Evolutionary conservation across 371 early-diverging fungal species (phyloP).

Genomic region (Nematocida sp.): DNA sequence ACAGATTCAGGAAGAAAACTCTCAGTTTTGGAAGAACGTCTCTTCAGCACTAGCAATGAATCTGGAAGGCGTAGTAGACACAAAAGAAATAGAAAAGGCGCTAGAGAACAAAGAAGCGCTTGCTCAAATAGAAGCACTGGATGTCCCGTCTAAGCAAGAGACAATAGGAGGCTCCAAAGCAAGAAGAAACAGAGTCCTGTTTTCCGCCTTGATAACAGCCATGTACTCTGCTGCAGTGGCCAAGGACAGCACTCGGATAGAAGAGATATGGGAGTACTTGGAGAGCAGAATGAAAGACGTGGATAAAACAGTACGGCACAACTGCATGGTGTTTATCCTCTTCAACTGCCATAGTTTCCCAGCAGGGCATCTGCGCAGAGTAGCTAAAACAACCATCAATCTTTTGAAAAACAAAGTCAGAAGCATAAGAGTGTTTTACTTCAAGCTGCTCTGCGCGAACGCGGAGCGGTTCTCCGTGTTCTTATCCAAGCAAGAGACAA

Average conservation of each 20-base stretch:
- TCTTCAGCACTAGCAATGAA: constrained; percentile 3
- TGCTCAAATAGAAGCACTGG: neutral
- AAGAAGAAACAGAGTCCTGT: constrained; percentile 28
- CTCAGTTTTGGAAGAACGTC: neutral
- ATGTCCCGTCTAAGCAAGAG: neutral
- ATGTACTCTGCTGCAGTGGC: neutral
- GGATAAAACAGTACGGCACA: constrained; percentile 11
- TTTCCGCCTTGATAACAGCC: neutral
- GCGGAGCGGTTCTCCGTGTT: neutral
- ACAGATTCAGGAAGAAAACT: neutral
- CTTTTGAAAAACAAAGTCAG: constrained; percentile 37
- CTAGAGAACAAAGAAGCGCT: neutral
- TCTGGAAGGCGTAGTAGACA: neutral
- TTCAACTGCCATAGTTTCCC: neutral
- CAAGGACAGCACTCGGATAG: neutral
- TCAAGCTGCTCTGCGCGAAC: neutral
- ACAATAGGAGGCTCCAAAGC: constrained; percentile 5
- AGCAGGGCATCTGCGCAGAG: neutral
- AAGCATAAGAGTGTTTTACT: neutral
- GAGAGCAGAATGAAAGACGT: constrained; percentile 10
- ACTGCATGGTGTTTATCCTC: constrained; percentile 19
- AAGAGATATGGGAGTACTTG: constrained; percentile 33
- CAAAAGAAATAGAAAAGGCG: constrained; percentile 8
- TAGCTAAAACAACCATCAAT: constrained; percentile 23
- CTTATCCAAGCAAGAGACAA: neutral